These are phyloP conservation scores for Cercospora sesami DNA, from an alignment of 2,329 filamentous ascomycete species.

Conservation along the genomic window DNA sequence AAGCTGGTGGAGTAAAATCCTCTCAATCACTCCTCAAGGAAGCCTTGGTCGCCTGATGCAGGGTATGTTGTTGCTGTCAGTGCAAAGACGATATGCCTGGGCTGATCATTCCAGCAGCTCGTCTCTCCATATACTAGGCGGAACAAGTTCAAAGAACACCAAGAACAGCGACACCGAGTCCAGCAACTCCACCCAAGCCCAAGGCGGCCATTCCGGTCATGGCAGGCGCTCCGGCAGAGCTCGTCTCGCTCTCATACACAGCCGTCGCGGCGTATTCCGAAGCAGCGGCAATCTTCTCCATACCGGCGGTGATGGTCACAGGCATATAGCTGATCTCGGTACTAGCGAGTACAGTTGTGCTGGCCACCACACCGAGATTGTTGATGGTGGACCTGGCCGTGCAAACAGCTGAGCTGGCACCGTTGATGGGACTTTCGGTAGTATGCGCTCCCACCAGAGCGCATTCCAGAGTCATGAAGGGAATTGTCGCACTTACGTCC, in stretches of 20 bases:
- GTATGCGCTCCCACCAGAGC: constrained; percentile 30
- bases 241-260: constrained; percentile 13
- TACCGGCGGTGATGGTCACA: constrained; percentile 34
- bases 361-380: constrained; percentile 31
- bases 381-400: constrained; percentile 26
- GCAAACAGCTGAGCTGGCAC: constrained; percentile 31
- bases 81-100: not conserved
- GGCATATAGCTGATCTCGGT: constrained; percentile 33
- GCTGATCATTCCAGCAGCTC: not conserved
- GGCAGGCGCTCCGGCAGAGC: constrained; percentile 18
- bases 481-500: constrained; percentile 11
- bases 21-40: not conserved
- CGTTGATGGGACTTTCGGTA: constrained; percentile 21
- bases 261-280: constrained; percentile 20
- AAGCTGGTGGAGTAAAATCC: not conserved
- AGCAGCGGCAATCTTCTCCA: constrained; percentile 25
- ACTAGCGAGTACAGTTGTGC: constrained; percentile 33
- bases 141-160: constrained; percentile 18
- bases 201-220: constrained; percentile 17
- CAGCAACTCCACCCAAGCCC: constrained; percentile 14
- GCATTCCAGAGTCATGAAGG: constrained; percentile 30
- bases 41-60: not conserved
- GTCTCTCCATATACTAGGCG: not conserved
- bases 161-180: constrained; percentile 18
- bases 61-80: not conserved